A percentile compares a stretch with the other conserved stretches of the same genome.
These are phyloP conservation scores for Monilinia aucupariae DNA, from an alignment of 2,329 filamentous ascomycete genomes.

Conservation along the genomic window DNA sequence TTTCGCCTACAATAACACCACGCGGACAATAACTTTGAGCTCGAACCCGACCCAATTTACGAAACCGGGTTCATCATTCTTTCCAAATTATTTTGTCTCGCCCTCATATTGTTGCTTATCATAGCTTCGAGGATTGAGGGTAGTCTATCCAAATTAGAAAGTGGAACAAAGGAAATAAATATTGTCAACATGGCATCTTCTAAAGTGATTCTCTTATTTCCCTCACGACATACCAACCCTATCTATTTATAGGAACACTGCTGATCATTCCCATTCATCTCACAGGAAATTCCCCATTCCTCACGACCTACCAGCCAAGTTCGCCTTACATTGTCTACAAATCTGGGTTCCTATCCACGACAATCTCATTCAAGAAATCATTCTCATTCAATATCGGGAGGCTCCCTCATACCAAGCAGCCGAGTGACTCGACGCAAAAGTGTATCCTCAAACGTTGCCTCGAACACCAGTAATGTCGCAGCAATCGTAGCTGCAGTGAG, in stretches of 20 bases:
- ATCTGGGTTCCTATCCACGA: conserved; percentile 50
- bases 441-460: conserved; percentile 70
- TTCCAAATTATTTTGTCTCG: conserved; percentile 24
- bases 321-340: conserved; percentile 54
- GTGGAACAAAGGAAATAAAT: conserved; percentile 32
- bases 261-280: conserved; percentile 30
- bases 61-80: conserved; percentile 24
- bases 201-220: conserved; percentile 45
- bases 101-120: conserved; percentile 35
- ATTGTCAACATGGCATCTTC: conserved; percentile 52
- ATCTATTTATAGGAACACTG: conserved; percentile 32
- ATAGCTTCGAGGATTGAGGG: conserved; percentile 36
- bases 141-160: conserved; percentile 22
- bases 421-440: conserved; percentile 92
- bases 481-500: conserved; percentile 69
- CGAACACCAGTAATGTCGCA: conserved; percentile 67
- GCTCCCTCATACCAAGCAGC: conserved; percentile 72
- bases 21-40: conserved; percentile 19
- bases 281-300: conserved; percentile 58
- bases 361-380: conserved; percentile 54
- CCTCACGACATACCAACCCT: conserved; percentile 28
- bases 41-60: conserved; percentile 22
- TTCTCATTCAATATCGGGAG: conserved; percentile 74
- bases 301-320: conserved; percentile 58
- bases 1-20: conserved; percentile 28